These are phyloP conservation scores for Hypoxylon sp. DNA, from an alignment of 2,329 filamentous ascomycete genomes.

Conservation along the genomic window DNA sequence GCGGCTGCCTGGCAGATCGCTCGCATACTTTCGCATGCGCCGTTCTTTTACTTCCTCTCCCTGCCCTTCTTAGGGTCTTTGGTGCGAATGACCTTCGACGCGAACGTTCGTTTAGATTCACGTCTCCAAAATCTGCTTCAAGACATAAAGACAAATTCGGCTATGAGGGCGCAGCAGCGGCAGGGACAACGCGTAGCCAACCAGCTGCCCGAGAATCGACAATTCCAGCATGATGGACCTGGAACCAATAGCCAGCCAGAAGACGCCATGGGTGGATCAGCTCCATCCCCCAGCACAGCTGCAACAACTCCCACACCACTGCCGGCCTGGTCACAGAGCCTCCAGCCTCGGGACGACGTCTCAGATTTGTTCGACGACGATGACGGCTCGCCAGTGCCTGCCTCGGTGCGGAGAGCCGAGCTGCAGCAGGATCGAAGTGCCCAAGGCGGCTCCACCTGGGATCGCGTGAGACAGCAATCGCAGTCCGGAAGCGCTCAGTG, in stretches of 20 bases:
- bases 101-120: slow-evolving; percentile 41
- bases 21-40: slow-evolving; percentile 48
- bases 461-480: slow-evolving; percentile 53
- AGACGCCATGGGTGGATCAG: neutral
- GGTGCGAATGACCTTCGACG: slow-evolving; percentile 36
- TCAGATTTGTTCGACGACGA: slow-evolving; percentile 45
- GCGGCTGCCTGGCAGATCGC: slow-evolving; percentile 47
- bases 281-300: slow-evolving; percentile 1
- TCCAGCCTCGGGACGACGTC: slow-evolving; percentile 25
- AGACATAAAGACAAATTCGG: slow-evolving; percentile 32
- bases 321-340: slow-evolving; percentile 19
- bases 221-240: slow-evolving; percentile 2
- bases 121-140: slow-evolving; percentile 36
- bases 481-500: slow-evolving; percentile 30
- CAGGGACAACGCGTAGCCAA: slow-evolving; percentile 11
- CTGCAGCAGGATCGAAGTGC: slow-evolving; percentile 27
- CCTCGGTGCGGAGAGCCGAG: slow-evolving; percentile 39
- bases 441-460: slow-evolving; percentile 52
- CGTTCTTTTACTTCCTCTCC: slow-evolving; percentile 38
- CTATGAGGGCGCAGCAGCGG: neutral
- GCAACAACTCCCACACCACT: slow-evolving; percentile 3
- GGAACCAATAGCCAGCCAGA: slow-evolving; percentile 8
- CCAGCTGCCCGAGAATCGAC: neutral
- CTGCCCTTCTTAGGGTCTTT: slow-evolving; percentile 45
- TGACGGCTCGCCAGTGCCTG: slow-evolving; percentile 55